phyloP scores from a whole-genome alignment of 352 stramenopile species.

The Phytophthora uliginosa region DNA sequence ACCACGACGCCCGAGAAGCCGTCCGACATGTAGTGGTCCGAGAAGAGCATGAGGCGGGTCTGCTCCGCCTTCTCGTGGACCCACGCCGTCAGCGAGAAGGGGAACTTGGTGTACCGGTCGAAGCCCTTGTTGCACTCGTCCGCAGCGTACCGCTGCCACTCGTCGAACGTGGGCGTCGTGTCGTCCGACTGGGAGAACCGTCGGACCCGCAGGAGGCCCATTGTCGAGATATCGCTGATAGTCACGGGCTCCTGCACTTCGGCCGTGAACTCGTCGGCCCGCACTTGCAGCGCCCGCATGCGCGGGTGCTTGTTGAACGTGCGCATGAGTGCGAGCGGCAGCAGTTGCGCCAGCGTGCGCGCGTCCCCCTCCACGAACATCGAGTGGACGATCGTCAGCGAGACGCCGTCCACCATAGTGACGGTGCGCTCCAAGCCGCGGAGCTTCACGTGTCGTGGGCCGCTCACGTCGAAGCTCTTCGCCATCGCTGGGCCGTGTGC shows the following conservation, averaged over 20 bases:
- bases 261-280: slow-evolving; percentile 35
- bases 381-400: slow-evolving; percentile 46
- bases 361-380: slow-evolving; percentile 37
- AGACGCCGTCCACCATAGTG: slow-evolving; percentile 34
- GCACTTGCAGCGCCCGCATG: slow-evolving; percentile 49
- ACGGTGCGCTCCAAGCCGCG: slow-evolving; percentile 47
- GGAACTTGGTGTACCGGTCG: slow-evolving; percentile 47
- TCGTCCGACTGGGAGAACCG: not conserved
- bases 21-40: slow-evolving; percentile 60
- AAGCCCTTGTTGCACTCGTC: slow-evolving; percentile 38
- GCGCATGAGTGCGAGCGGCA: slow-evolving; percentile 35
- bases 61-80: slow-evolving; percentile 14
- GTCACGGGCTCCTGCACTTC: slow-evolving; percentile 41
- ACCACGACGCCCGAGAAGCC: slow-evolving; percentile 45
- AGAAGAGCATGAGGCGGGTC: slow-evolving; percentile 51
- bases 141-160: slow-evolving; percentile 37
- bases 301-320: slow-evolving; percentile 60
- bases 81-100: slow-evolving; percentile 47
- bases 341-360: slow-evolving; percentile 25
- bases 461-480: not conserved
- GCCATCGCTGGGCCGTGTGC: not conserved
- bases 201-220: slow-evolving; percentile 30
- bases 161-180: not conserved
- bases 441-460: slow-evolving; percentile 23
- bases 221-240: slow-evolving; percentile 23